phyloP scores from a whole-genome alignment of 768 basidiomycete genomes.

The Boletus reticuloceps region DNA sequence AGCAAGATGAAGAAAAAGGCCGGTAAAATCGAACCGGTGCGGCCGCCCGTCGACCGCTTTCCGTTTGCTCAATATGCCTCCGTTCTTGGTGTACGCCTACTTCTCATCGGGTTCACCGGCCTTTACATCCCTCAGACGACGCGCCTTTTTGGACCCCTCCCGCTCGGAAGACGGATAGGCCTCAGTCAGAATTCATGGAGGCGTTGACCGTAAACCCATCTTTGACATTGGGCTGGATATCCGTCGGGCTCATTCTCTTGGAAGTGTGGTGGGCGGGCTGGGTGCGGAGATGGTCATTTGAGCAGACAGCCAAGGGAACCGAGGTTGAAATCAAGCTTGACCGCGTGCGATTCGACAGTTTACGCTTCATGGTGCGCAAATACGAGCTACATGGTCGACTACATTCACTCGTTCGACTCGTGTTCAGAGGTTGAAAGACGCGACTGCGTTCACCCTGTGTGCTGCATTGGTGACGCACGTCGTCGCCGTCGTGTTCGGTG shows the following conservation, averaged over 20 bases:
- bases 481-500: constrained; percentile 68
- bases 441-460: constrained; percentile 51
- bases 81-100: constrained; percentile 62
- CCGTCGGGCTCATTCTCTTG: constrained; percentile 50
- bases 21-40: neutral
- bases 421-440: constrained; percentile 48
- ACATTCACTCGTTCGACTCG: neutral
- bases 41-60: constrained; percentile 26
- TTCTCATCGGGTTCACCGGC: constrained; percentile 61
- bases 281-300: constrained; percentile 57
- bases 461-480: constrained; percentile 47
- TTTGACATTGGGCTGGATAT: constrained; percentile 56
- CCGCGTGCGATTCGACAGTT: constrained; percentile 36
- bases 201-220: constrained; percentile 61
- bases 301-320: constrained; percentile 38
- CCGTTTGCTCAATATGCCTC: constrained; percentile 63
- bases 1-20: constrained; percentile 2
- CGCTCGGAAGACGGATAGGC: constrained; percentile 46
- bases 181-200: constrained; percentile 69
- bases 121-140: constrained; percentile 70
- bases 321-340: constrained; percentile 44
- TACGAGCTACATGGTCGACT: neutral
- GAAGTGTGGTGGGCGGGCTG: constrained; percentile 74
- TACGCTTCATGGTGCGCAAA: constrained; percentile 39
- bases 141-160: constrained; percentile 40